phyloP scores from a whole-genome alignment of 495 filamentous ascomycete genomes.

The Ascobolus immersus region DNA sequence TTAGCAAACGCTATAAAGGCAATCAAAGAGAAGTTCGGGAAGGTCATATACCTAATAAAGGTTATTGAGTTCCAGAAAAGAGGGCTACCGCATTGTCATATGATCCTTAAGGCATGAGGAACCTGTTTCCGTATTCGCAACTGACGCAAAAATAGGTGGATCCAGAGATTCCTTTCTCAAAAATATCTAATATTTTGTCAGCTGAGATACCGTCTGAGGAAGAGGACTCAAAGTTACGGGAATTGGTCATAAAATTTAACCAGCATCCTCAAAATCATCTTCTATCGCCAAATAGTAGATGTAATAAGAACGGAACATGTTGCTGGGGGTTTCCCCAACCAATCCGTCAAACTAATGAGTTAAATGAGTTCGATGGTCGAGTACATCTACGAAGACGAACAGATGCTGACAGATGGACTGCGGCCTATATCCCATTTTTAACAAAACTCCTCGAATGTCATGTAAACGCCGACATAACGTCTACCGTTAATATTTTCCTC shows the following conservation, averaged over 20 bases:
- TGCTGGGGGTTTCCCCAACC: conserved; percentile 1
- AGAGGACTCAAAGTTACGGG: not conserved
- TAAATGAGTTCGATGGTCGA: conserved; percentile 3
- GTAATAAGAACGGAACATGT: conserved; percentile 3
- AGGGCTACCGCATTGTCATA: not conserved
- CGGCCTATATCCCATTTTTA: conserved; percentile 5
- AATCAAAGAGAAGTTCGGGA: not conserved
- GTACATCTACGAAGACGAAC: conserved; percentile 1
- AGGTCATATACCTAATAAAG: conserved; percentile 1
- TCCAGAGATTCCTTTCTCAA: not conserved
- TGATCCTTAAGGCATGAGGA: conserved; percentile 3
- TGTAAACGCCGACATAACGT: conserved; percentile 8
- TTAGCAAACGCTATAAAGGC: not conserved
- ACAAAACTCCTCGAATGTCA: conserved; percentile 5
- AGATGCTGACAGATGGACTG: conserved; percentile 4
- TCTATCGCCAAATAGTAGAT: not conserved
- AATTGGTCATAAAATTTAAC: conserved; percentile 1
- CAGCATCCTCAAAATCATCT: conserved; percentile 1
- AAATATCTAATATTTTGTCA: conserved; percentile 1
- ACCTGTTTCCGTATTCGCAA: not conserved
- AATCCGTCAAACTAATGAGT: not conserved
- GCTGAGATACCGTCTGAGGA: not conserved
- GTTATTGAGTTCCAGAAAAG: conserved; percentile 4
- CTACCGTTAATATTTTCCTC: conserved; percentile 8
- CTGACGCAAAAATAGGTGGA: not conserved